A percentile compares a stretch with the other conserved stretches of the same genome.
Evolutionary conservation across 2,329 filamentous ascomycete species (phyloP).

Genomic region (Trichoderma pleuroti): DNA sequence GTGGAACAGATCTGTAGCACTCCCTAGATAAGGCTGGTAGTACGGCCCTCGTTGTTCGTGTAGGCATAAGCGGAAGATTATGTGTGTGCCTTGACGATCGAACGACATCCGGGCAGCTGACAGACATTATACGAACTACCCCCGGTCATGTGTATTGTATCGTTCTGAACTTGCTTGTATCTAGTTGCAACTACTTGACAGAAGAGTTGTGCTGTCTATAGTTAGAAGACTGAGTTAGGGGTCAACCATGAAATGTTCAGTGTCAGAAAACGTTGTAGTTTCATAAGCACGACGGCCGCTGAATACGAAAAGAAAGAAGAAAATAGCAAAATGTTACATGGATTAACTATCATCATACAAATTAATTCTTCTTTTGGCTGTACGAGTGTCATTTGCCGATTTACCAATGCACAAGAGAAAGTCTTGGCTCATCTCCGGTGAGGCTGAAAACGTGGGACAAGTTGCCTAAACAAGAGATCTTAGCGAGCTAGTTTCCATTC

Average conservation of each 20-base stretch:
- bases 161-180: background rate
- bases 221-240: background rate
- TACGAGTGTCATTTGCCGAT: background rate
- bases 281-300: background rate
- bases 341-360: background rate
- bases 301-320: background rate
- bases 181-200: background rate
- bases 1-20: background rate
- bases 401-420: background rate
- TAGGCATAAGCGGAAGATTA: background rate
- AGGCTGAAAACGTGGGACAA: background rate
- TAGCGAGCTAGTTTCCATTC: background rate
- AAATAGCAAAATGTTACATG: background rate
- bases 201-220: background rate
- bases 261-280: background rate
- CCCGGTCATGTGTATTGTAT: background rate
- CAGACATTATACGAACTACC: background rate
- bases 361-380: background rate
- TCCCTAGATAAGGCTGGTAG: background rate
- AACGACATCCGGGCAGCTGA: background rate
- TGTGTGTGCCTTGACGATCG: background rate
- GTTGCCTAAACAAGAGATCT: background rate
- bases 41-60: background rate
- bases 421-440: background rate
- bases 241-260: background rate